These are phyloP conservation scores for Penicillium verrucosum DNA, from an alignment of 2,329 filamentous ascomycete genomes.

Conservation along the genomic window DNA sequence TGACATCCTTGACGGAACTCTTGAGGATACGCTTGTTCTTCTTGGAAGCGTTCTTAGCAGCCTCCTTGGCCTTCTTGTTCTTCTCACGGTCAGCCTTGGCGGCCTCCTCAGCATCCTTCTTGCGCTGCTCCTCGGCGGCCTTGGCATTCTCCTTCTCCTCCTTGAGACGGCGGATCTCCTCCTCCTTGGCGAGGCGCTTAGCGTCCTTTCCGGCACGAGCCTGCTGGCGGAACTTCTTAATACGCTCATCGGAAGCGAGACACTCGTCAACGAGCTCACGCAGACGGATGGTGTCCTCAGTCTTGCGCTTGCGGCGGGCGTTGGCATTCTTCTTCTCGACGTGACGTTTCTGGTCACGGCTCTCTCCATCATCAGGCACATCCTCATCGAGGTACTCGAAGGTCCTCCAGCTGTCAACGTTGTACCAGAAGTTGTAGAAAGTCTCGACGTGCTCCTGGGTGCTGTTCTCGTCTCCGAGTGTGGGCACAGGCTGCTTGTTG, in stretches of 20 bases:
- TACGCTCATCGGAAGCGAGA: slow-evolving; percentile 82
- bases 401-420: slow-evolving; percentile 95
- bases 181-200: slow-evolving; percentile 86
- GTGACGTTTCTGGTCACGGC: slow-evolving; percentile 97
- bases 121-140: slow-evolving; percentile 74
- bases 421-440: slow-evolving; percentile 99
- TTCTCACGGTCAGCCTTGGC: slow-evolving; percentile 82
- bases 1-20: slow-evolving; percentile 90
- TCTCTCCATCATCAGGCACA: slow-evolving; percentile 97
- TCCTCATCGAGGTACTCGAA: slow-evolving; percentile 99
- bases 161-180: slow-evolving; percentile 78
- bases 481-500: slow-evolving; percentile 81
- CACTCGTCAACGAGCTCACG: slow-evolving; percentile 86
- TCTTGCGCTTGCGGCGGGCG: slow-evolving; percentile 98
- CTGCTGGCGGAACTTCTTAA: slow-evolving; percentile 93
- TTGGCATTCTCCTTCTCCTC: slow-evolving; percentile 83
- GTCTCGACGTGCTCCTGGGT: slow-evolving; percentile 84
- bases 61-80: slow-evolving; percentile 95
- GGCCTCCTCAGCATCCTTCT: slow-evolving; percentile 79
- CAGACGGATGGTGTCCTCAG: slow-evolving; percentile 88
- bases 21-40: slow-evolving; percentile 99
- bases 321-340: slow-evolving; percentile 98
- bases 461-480: slow-evolving; percentile 78
- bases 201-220: slow-evolving; percentile 95
- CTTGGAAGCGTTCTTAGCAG: slow-evolving; percentile 97